Evolutionary conservation across 768 basidiomycete species (phyloP), one percentile per base, ranked within the genome.

Genomic region (Coprinellus micaceus): DNA sequence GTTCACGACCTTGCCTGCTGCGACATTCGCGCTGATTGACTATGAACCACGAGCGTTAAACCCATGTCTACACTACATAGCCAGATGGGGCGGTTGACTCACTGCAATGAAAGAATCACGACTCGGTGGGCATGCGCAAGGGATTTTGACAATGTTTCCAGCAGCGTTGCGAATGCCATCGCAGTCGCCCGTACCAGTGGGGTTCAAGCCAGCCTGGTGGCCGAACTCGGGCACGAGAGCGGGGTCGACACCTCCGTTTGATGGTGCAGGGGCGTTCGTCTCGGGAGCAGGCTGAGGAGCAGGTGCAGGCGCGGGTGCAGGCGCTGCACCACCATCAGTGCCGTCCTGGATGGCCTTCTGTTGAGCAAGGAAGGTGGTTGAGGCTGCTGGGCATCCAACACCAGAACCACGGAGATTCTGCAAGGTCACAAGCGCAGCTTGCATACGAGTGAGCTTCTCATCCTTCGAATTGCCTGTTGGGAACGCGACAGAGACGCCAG

Each of bases 381-480:
- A 77, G 1, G 79, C 80, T 13, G 81, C 79, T 4, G 88, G 87
- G 66, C 86, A 89, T 13, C 87, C 89, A 4, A 76, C 67, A 37
- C 88, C 89, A 0, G 84, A 75, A 1, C 87, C 88, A 48, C 77
- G 73, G 40, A 90, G 66, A 67, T 90, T 91, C 71, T 91, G 89
- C n/a, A 90, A 71, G 5, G 88, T 85, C 36, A 87, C 78, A 11
- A 83, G 64, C 4, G 82, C 77, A 25, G 86, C 77, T 46, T 81
- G 71, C 57, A 90, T 72, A 29, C 88, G 82, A 0, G 82, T 73
- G 44, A 79, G 67, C 63, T 82, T 75, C 46, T 82, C 81, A 7
- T 66, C 69, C 54, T 73, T 76, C 5, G 80, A 82, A 60, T 75
- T 71, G 61, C 83, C 85, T 1, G 79, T 79, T 2, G 87, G 88